A percentile compares a stretch with the other conserved stretches of the same genome.
Conservation (phyloP, 495 filamentous ascomycete species). For the Endocarpon pusillum region DNA sequence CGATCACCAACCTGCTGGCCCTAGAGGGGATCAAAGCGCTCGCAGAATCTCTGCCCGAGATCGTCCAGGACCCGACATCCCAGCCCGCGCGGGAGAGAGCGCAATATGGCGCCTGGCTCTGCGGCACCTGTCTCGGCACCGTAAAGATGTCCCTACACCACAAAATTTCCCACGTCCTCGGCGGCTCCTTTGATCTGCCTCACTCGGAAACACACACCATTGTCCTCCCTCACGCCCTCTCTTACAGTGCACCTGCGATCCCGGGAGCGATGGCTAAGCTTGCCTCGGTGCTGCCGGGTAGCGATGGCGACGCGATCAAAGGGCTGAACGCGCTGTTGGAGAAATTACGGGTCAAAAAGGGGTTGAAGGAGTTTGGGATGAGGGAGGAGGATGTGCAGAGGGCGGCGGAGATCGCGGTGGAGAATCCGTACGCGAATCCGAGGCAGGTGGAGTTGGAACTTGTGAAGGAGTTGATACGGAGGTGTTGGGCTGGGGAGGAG, state of each 20-base stretch:
- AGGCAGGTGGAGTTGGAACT: conserved; percentile 35
- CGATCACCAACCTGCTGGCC: conserved; percentile 39
- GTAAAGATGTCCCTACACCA: conserved; percentile 58
- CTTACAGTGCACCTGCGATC: conserved; percentile 49
- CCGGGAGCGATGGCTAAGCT: conserved; percentile 40
- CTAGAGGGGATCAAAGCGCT: conserved; percentile 37
- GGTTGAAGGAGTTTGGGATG: conserved; percentile 42
- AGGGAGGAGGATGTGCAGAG: conserved; percentile 50
- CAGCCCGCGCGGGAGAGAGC: conserved; percentile 35
- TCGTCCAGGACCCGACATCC: conserved; percentile 32
- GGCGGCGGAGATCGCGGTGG: conserved; percentile 44
- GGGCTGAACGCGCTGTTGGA: conserved; percentile 42
- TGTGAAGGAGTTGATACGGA: conserved; percentile 44
- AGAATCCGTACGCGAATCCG: conserved; percentile 51
- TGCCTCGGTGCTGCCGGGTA: conserved; percentile 38
- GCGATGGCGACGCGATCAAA: conserved; percentile 39
- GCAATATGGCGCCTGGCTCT: conserved; percentile 52
- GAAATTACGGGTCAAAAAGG: conserved; percentile 40
- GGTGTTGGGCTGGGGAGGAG: conserved; percentile 52
- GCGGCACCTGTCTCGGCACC: conserved; percentile 42
- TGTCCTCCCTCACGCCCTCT: conserved; percentile 47
- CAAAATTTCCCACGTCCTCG: conserved; percentile 53
- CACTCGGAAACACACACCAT: conserved; percentile 57
- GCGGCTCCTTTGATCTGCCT: conserved; percentile 51
- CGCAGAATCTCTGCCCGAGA: conserved; percentile 35